Conservation (phyloP, 768 basidiomycete species). For the Leucocoprinus birnbaumii region DNA sequence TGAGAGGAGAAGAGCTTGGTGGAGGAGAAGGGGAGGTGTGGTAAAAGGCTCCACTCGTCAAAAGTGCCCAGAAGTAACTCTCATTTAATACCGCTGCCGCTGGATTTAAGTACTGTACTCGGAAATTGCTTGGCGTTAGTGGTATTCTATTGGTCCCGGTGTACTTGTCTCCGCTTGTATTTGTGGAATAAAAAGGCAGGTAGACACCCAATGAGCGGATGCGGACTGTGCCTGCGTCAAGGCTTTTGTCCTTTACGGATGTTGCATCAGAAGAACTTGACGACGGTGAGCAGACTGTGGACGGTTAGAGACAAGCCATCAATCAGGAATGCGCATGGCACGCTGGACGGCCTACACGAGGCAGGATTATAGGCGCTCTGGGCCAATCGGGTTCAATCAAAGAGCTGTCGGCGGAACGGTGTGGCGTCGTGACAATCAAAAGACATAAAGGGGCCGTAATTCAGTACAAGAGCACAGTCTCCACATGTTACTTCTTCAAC, state of each 20-base stretch:
- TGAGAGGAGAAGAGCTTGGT: too few relatives aligned
- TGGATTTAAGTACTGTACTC: too few relatives aligned
- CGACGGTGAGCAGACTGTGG: background rate
- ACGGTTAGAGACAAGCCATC: background rate
- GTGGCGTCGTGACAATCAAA: conserved; percentile 13
- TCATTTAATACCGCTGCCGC: too few relatives aligned
- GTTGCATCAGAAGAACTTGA: background rate
- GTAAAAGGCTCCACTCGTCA: too few relatives aligned
- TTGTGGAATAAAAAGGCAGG: background rate
- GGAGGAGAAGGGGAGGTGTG: too few relatives aligned
- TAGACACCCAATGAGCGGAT: background rate
- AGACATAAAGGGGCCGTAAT: conserved; percentile 11
- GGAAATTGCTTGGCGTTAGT: too few relatives aligned
- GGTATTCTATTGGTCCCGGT: too few relatives aligned
- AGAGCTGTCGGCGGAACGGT: conserved; percentile 4
- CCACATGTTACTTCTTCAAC: conserved; percentile 6
- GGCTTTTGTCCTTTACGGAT: background rate
- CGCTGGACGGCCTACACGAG: conserved; percentile 1
- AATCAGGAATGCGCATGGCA: background rate
- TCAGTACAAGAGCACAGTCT: conserved; percentile 5
- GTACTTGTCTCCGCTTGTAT: too few relatives aligned
- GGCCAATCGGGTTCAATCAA: conserved; percentile 7
- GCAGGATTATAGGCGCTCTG: background rate
- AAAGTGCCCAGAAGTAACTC: too few relatives aligned
- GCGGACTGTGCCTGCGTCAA: background rate